phyloP scores from a whole-genome alignment of 192 early-diverging fungal species.

The Coemansia sp. region DNA sequence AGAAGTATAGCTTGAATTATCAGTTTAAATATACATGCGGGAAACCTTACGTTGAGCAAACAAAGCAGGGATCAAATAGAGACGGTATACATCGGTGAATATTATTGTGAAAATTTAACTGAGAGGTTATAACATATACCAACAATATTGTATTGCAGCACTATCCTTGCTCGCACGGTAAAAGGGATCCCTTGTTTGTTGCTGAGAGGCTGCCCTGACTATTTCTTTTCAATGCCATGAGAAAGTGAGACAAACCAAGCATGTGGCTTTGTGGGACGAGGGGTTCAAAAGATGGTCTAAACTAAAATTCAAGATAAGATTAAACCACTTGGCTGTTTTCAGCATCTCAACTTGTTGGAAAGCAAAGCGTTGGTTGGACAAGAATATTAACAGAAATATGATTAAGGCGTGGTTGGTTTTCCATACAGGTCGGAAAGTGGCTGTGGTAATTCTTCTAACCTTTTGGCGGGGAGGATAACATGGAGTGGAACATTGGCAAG shows the following conservation, averaged over 20 bases:
- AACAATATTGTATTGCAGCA: not conserved
- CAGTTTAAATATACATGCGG: too few species aligned
- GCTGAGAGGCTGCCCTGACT: not conserved
- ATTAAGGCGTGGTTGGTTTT: not conserved
- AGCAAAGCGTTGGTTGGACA: not conserved
- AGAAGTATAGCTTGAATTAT: not conserved
- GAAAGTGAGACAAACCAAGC: not conserved
- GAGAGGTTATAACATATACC: not conserved
- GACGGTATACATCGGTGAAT: too few species aligned
- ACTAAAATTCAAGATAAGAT: not conserved
- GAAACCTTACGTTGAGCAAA: too few species aligned
- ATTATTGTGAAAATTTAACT: not conserved
- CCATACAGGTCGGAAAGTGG: conserved; percentile 16
- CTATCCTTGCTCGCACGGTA: not conserved
- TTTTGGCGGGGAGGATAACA: conserved; percentile 24
- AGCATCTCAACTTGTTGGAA: too few species aligned
- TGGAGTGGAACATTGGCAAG: conserved; percentile 42
- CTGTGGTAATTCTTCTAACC: conserved; percentile 31
- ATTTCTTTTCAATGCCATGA: not conserved
- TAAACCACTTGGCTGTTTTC: not conserved
- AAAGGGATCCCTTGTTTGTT: not conserved
- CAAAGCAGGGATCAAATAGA: too few species aligned
- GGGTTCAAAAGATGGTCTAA: not conserved
- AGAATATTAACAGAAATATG: not conserved
- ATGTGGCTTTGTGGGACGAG: not conserved